Base-by-base conservation (phyloP, 768 basidiomycete species). In the Xerocomellus dryophilus region DNA sequence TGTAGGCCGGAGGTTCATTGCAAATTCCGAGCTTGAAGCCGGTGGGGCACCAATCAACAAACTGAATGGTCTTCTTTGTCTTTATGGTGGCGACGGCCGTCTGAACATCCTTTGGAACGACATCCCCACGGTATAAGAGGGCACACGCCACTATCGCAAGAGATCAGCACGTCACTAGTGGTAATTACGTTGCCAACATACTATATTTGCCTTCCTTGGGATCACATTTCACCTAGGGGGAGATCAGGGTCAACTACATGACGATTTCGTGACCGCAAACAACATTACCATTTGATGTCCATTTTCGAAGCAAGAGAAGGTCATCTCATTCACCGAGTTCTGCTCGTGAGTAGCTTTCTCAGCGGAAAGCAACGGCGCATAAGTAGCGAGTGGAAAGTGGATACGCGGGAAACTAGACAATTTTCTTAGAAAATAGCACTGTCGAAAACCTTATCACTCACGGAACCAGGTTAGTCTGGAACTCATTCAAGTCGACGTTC, bases 151-250 rank as follows among this genome's bases (percentile, higher is more conserved):
- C 88, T 90, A 51, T 42, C 43, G 15, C 35, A 57, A 55, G 18
- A 53, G 63, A 10, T 57, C 66, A 64, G 47, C 40, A 56, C 11
- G 11, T 43, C 47, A 11, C 23, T n/a, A 25, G n/a, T 11, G 45
- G 48, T 44, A 5, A 29, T 29, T 14, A 12, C 23, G 41, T 29
- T 20, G 52, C 43, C 23, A n/a, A 78, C 87, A 47, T 63, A 90
- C 94, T 98, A 78, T 98, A 98, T 85, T 98, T 98, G 71, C 96
- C 96, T 67, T 97, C 92, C 67, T 87, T 88, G 61, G 96, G 95
- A 68, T 98, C 96, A 68, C 96, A 98, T 77, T 88, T 85, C 63
- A 85, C 76, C 74, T 76, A 51, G 7, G 29, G 20, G n/a, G 15
- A n/a, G n/a, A 23, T 42, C 9, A 51, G 20, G 17, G 32, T 64